Percentiles rank a stretch among this genome's conserved stretches.
phyloP scores from a whole-genome alignment of 257 asterid genomes.

The Solanum appendiculatum region DNA sequence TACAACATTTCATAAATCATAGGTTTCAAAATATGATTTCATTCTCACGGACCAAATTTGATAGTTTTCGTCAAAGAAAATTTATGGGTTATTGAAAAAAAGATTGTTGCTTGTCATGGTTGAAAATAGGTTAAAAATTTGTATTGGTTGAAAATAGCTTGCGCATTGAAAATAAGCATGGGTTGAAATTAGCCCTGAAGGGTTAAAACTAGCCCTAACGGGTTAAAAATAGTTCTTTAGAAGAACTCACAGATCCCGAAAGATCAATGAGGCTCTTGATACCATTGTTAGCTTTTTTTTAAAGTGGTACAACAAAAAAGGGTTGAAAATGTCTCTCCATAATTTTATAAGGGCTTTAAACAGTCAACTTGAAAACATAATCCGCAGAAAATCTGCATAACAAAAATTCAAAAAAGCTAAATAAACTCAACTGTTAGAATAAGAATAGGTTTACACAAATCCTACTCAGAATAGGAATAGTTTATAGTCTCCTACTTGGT shows the following conservation, averaged over 20 bases:
- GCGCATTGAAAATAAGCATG: not conserved
- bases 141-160: not conserved
- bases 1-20: not conserved
- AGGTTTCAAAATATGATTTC: not conserved
- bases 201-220: not conserved
- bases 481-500: too few relatives aligned
- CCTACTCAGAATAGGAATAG: too few relatives aligned
- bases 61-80: not conserved
- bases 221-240: not conserved
- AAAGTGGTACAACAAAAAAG: not conserved
- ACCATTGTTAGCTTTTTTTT: not conserved
- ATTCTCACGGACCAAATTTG: not conserved
- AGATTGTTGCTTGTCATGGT: not conserved
- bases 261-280: not conserved
- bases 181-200: not conserved
- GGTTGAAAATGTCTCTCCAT: not conserved
- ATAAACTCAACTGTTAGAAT: too few relatives aligned
- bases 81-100: not conserved
- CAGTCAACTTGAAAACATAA: not conserved
- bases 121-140: not conserved
- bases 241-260: not conserved
- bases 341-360: not conserved
- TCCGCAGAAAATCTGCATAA: not conserved
- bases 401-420: not conserved
- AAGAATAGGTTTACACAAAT: too few relatives aligned